Evolutionary conservation across 2,329 filamentous ascomycete genomes (phyloP), one percentile per base, ranked within the genome.

Genomic region (Drechslera avenae): DNA sequence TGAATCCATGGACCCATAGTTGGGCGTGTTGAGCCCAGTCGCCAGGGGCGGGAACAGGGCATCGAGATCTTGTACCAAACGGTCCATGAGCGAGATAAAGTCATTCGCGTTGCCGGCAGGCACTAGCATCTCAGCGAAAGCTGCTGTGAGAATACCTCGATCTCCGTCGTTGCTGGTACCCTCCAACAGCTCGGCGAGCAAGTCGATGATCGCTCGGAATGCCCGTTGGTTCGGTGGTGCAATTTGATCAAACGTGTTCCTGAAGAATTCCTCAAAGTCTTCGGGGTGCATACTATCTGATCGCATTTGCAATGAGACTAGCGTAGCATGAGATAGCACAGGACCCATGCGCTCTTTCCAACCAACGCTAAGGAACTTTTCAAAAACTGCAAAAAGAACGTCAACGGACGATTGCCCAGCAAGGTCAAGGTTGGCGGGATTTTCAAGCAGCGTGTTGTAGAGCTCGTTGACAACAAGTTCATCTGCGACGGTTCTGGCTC

Each of bases 141-240:
- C 89, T 36, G 90, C 85, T 0, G 91, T 97, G 62, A 97, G 76
- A 17, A 90, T 89, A 40, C 93, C 93, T 39, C 92, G 84, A 69
- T 97, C 93, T 26, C 91, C 89, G 67, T 97, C 93, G 64, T 96
- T 96, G 42, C 87, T 87, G 60, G 91, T 96, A 2, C 90, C 91
- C 58, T 96, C 91, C 5, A 97, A 82, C 23, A 97, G 78, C 67
- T 96, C 91, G 1, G 90, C 89, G 18, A 97, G 80, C 26, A 97
- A 81, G 65, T 91, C 93, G 67, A 97, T 87, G 42, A 96, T 83
- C 1, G 88, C 85, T 31, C 88, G 88, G 59, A 97, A 90, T 1
- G 92, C 91, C 54, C 92, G 84, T 57, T 83, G 82, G 52, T 85
- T 86, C 51, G 85, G 83, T 16, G 82, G 81, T 5, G 78, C 75